Evolutionary conservation across 1,284 basidiomycete genomes (phyloP).

Genomic region (Rhizoctonia solani): DNA sequence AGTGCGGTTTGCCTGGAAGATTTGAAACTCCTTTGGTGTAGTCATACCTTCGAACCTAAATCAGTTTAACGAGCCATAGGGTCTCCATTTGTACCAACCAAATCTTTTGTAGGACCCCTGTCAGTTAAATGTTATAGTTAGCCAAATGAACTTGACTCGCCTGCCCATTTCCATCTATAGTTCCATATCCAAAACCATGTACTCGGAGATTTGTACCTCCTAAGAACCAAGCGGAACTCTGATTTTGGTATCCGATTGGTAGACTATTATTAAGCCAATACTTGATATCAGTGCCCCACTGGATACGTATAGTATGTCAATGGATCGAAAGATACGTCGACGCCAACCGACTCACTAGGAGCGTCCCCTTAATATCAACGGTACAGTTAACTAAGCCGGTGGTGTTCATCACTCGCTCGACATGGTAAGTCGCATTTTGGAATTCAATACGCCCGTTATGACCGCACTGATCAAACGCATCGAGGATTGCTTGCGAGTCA

Average conservation of each 20-base stretch:
- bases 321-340: not conserved
- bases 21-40: conserved; percentile 45
- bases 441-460: conserved; percentile 21
- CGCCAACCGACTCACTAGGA: not conserved
- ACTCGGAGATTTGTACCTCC: conserved; percentile 43
- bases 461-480: conserved; percentile 16
- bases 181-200: conserved; percentile 42
- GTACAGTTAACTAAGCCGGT: conserved; percentile 15
- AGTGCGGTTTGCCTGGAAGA: conserved; percentile 46
- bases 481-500: conserved; percentile 12
- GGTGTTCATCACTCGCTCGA: conserved; percentile 34
- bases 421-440: conserved; percentile 20
- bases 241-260: conserved; percentile 44
- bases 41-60: no score
- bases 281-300: conserved; percentile 39
- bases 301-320: not conserved
- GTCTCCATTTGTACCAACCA: conserved; percentile 40
- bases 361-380: conserved; percentile 29
- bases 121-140: not conserved
- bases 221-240: conserved; percentile 43
- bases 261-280: conserved; percentile 43
- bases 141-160: conserved; percentile 2
- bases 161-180: conserved; percentile 45
- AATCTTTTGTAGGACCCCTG: no score
- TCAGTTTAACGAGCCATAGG: no score